Percentiles rank a stretch among this genome's conserved stretches.
Evolutionary conservation across 768 basidiomycete species (phyloP).

Genomic region (Mycena amicta): DNA sequence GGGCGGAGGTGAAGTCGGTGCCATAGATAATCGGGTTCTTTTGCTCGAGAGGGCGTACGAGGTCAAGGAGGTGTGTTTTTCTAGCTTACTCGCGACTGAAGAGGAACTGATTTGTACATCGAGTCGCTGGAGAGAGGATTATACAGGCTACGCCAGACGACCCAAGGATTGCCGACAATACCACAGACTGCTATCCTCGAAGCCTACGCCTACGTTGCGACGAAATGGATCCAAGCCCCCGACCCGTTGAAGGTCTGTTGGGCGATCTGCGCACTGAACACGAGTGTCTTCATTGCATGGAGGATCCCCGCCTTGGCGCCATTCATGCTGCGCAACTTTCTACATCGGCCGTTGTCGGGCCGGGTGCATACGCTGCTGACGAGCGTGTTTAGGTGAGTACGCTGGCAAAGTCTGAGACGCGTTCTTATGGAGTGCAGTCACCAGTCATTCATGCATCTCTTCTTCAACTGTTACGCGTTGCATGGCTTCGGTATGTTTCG

Average conservation of each 20-base stretch:
- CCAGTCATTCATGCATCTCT: slow-evolving; percentile 52
- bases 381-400: slow-evolving; percentile 55
- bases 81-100: not conserved
- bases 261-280: slow-evolving; percentile 51
- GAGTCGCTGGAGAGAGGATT: slow-evolving; percentile 3
- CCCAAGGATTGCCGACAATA: slow-evolving; percentile 2
- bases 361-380: slow-evolving; percentile 60
- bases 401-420: not conserved
- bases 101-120: not conserved
- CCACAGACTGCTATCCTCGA: slow-evolving; percentile 21
- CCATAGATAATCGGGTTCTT: slow-evolving; percentile 1
- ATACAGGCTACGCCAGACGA: not conserved
- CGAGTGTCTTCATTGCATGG: slow-evolving; percentile 57
- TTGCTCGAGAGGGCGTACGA: not conserved
- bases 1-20: not conserved
- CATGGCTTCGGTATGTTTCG: slow-evolving; percentile 63
- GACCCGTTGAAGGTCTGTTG: slow-evolving; percentile 52
- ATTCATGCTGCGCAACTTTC: slow-evolving; percentile 55
- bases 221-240: slow-evolving; percentile 40
- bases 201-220: slow-evolving; percentile 35
- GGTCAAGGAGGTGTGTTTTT: not conserved
- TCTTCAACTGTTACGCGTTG: slow-evolving; percentile 47
- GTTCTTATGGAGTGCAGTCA: slow-evolving; percentile 41
- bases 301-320: slow-evolving; percentile 47
- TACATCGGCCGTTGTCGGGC: slow-evolving; percentile 62